phyloP scores from a whole-genome alignment of 192 early-diverging fungal species.

The Phycomyces nitens region DNA sequence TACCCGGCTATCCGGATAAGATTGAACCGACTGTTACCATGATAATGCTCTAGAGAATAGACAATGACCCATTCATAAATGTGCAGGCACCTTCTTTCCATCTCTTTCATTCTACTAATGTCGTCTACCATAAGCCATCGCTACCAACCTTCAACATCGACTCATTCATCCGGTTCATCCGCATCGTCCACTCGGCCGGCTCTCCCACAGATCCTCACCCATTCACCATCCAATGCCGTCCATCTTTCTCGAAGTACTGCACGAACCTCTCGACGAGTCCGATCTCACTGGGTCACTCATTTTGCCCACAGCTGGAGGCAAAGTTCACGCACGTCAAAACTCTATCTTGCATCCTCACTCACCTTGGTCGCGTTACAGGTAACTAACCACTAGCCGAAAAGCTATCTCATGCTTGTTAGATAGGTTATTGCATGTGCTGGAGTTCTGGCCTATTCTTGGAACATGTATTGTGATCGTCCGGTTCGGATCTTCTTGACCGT shows the following conservation, averaged over 20 bases:
- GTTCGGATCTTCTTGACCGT: slow-evolving; percentile 61
- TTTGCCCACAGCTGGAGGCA: slow-evolving; percentile 31
- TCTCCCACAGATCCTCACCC: slow-evolving; percentile 20
- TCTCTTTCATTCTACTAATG: background rate
- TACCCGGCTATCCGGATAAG: too few relatives aligned
- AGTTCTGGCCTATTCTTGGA: slow-evolving; percentile 49
- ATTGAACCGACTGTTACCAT: too few relatives aligned
- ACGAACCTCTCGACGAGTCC: slow-evolving; percentile 37
- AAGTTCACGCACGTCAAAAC: slow-evolving; percentile 40
- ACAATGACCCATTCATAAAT: too few relatives aligned
- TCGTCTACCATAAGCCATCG: slow-evolving; percentile 21
- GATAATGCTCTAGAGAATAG: too few relatives aligned
- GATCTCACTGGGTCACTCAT: slow-evolving; percentile 37
- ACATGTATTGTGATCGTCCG: slow-evolving; percentile 43
- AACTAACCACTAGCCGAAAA: background rate
- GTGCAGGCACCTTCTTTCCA: background rate
- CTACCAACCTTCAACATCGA: slow-evolving; percentile 10
- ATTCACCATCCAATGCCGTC: slow-evolving; percentile 28
- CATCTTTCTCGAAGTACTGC: slow-evolving; percentile 23
- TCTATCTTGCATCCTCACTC: slow-evolving; percentile 31
- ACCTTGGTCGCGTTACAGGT: slow-evolving; percentile 37
- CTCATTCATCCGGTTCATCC: slow-evolving; percentile 21
- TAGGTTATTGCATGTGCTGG: slow-evolving; percentile 25
- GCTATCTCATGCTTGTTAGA: background rate
- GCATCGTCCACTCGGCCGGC: slow-evolving; percentile 26